phyloP scores from a whole-genome alignment of 2,329 filamentous ascomycete genomes.

The Aspergillus persii region DNA sequence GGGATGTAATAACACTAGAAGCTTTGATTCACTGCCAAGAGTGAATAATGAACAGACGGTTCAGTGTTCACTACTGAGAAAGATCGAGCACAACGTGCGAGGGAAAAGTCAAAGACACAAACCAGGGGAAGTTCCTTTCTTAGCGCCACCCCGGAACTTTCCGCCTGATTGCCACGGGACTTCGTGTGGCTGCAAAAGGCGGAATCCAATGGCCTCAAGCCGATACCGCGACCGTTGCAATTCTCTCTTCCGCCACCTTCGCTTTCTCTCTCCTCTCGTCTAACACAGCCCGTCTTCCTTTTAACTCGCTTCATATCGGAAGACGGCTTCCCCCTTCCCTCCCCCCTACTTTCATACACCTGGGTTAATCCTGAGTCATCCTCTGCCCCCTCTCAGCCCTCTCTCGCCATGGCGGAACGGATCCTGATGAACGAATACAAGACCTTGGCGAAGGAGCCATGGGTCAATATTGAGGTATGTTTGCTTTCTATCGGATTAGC shows the following conservation, averaged over 20 bases:
- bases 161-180: constrained; percentile 17
- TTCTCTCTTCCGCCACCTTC: background rate
- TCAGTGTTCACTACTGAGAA: background rate
- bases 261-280: too few relatives aligned
- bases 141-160: constrained; percentile 19
- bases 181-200: background rate
- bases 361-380: background rate
- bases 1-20: background rate
- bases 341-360: background rate
- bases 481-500: background rate
- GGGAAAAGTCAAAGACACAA: background rate
- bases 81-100: too few relatives aligned
- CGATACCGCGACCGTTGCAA: background rate
- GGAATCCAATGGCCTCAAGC: constrained; percentile 7
- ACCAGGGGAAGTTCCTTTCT: constrained; percentile 1
- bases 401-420: constrained; percentile 61
- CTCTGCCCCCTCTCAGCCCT: constrained; percentile 1
- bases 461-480: constrained; percentile 82
- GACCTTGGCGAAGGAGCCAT: constrained; percentile 80
- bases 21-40: background rate
- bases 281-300: background rate
- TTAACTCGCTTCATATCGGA: too few relatives aligned
- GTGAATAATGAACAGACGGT: background rate
- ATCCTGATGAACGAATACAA: constrained; percentile 88
- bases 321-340: too few relatives aligned